phyloP scores from a whole-genome alignment of 805 yeast genomes.

The Komagataella mondaviorum region DNA sequence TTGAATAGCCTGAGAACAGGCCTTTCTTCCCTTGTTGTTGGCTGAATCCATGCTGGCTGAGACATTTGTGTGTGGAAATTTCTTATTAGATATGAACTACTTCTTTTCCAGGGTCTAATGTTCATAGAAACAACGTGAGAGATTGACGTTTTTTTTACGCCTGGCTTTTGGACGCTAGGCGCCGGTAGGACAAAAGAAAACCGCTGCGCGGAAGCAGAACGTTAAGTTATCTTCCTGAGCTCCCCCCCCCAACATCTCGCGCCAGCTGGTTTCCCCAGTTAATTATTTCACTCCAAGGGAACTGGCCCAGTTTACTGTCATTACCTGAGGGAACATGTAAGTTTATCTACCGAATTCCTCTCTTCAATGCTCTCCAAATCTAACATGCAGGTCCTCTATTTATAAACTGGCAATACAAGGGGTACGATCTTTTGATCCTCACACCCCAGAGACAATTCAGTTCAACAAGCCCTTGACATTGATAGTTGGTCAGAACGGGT shows the following conservation, averaged over 20 bases:
- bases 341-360: background rate
- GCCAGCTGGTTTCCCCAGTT: background rate
- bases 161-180: background rate
- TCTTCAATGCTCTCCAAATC: background rate
- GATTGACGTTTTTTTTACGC: background rate
- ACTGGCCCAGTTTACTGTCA: background rate
- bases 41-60: slow-evolving; percentile 18
- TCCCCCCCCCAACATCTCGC: background rate
- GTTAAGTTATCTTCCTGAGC: no score
- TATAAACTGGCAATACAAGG: slow-evolving; percentile 70
- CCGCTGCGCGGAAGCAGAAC: background rate
- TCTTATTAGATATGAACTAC: no score
- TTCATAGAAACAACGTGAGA: background rate
- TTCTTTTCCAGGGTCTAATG: background rate
- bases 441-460: slow-evolving; percentile 71
- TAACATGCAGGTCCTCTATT: slow-evolving; percentile 24
- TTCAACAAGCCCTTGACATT: slow-evolving; percentile 85
- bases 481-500: slow-evolving; percentile 92
- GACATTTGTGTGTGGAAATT: background rate
- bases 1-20: slow-evolving; percentile 59
- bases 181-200: background rate
- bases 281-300: background rate
- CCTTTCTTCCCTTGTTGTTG: slow-evolving; percentile 9
- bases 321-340: background rate
- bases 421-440: slow-evolving; percentile 82